Evolutionary conservation across 176 grass and related monocot genomes (phyloP).

Genomic region (Carex myosuroides): DNA sequence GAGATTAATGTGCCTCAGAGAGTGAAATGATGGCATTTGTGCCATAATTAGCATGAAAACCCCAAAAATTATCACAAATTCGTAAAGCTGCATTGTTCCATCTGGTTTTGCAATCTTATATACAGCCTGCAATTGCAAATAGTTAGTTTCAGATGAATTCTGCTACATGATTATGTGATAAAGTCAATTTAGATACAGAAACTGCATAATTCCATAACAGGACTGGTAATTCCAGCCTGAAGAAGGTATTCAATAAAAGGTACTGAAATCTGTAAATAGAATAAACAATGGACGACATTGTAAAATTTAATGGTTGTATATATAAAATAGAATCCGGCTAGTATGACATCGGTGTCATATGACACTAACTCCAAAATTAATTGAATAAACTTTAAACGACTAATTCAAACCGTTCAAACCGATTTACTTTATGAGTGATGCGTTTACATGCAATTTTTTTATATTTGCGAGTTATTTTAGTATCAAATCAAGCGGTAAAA

Average conservation of each 20-base stretch:
- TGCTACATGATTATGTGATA: not conserved
- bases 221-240: not conserved
- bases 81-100: slow-evolving; percentile 65
- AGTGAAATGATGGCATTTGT: slow-evolving; percentile 89
- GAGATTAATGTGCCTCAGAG: slow-evolving; percentile 78
- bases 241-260: not conserved
- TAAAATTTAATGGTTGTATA: not conserved
- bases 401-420: too few relatives aligned
- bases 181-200: too few relatives aligned
- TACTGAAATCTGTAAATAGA: slow-evolving; percentile 6
- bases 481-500: too few relatives aligned
- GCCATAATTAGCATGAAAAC: slow-evolving; percentile 51
- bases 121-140: slow-evolving; percentile 42
- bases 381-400: too few relatives aligned
- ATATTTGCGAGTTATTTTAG: too few relatives aligned
- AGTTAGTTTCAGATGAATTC: not conserved
- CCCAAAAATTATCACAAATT: slow-evolving; percentile 77
- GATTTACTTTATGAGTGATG: too few relatives aligned
- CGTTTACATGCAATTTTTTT: too few relatives aligned
- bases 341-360: too few relatives aligned
- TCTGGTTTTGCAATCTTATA: slow-evolving; percentile 59
- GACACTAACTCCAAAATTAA: too few relatives aligned
- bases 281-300: not conserved
- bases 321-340: too few relatives aligned
- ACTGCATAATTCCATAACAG: too few relatives aligned